These are phyloP conservation scores for Zoysia pacifica DNA, from an alignment of 176 grass and related monocot genomes.

Conservation along the genomic window DNA sequence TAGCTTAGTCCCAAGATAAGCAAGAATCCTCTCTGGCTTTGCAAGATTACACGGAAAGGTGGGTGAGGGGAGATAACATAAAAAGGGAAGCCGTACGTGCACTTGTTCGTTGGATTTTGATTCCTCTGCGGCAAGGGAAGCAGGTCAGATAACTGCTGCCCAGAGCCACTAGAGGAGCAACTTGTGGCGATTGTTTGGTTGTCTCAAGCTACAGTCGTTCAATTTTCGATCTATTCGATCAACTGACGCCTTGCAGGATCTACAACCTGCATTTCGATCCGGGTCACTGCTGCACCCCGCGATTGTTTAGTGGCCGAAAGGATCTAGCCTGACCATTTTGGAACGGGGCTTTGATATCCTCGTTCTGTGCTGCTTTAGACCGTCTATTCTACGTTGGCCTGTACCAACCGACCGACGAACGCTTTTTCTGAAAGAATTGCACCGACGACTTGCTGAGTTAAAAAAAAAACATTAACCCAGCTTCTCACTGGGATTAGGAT, in stretches of 20 bases:
- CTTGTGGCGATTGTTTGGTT: too few relatives aligned
- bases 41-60: slow-evolving; percentile 20
- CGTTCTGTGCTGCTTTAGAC: neutral
- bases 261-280: slow-evolving; percentile 15
- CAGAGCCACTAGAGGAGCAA: neutral
- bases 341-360: neutral
- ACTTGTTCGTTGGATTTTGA: slow-evolving; percentile 23
- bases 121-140: neutral
- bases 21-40: slow-evolving; percentile 32
- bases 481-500: slow-evolving; percentile 20
- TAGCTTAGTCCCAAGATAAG: slow-evolving; percentile 36
- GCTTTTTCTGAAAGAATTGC: too few relatives aligned
- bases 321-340: neutral
- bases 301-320: slow-evolving; percentile 10
- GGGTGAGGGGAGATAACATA: slow-evolving; percentile 1
- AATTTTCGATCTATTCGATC: too few relatives aligned
- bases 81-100: slow-evolving; percentile 20
- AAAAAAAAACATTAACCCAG: too few relatives aligned
- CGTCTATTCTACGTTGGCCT: neutral
- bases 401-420: too few relatives aligned
- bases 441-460: too few relatives aligned
- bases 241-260: too few relatives aligned
- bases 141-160: neutral
- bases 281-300: neutral
- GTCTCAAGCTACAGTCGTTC: too few relatives aligned